phyloP scores from a whole-genome alignment of 2,329 filamentous ascomycete genomes.

The Lojkania enalia region DNA sequence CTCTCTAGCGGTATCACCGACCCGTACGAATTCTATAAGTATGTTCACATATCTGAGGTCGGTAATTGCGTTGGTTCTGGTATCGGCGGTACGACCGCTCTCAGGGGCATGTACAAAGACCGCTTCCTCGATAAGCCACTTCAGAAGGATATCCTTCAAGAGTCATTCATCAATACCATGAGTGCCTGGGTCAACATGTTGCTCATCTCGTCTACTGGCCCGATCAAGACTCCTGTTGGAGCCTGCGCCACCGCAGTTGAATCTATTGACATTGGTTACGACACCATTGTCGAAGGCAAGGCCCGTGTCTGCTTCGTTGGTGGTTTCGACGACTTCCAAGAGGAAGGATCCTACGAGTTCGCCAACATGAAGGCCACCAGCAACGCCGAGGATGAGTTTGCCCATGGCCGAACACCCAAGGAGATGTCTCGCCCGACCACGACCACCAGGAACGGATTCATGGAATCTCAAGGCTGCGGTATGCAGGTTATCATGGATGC shows the following conservation, averaged over 20 bases:
- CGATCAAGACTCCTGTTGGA: slow-evolving; percentile 98
- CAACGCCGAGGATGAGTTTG: slow-evolving; percentile 96
- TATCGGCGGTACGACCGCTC: slow-evolving; percentile 90
- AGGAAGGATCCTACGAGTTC: slow-evolving; percentile 99
- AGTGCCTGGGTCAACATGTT: slow-evolving; percentile 99
- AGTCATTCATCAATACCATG: slow-evolving; percentile 99
- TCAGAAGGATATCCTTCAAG: slow-evolving; percentile 98
- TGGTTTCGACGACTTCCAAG: slow-evolving; percentile 98
- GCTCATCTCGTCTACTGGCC: slow-evolving; percentile 91
- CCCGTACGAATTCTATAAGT: slow-evolving; percentile 99
- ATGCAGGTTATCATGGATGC: slow-evolving; percentile 99
- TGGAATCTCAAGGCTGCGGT: slow-evolving; percentile 99
- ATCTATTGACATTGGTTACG: slow-evolving; percentile 95
- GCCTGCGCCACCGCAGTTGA: slow-evolving; percentile 97
- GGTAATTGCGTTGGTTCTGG: slow-evolving; percentile 98
- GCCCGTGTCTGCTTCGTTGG: slow-evolving; percentile 96
- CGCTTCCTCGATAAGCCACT: slow-evolving; percentile 95
- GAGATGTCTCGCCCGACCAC: slow-evolving; percentile 99
- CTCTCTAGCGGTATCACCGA: slow-evolving; percentile 95
- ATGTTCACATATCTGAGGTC: slow-evolving; percentile 95
- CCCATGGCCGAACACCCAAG: slow-evolving; percentile 88
- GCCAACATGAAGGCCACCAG: slow-evolving; percentile 99
- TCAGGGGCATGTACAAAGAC: slow-evolving; percentile 98
- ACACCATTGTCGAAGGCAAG: slow-evolving; percentile 98
- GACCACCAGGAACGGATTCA: slow-evolving; percentile 95